phyloP scores from a whole-genome alignment of 2,329 filamentous ascomycete species.

The Fusarium incarnatum region DNA sequence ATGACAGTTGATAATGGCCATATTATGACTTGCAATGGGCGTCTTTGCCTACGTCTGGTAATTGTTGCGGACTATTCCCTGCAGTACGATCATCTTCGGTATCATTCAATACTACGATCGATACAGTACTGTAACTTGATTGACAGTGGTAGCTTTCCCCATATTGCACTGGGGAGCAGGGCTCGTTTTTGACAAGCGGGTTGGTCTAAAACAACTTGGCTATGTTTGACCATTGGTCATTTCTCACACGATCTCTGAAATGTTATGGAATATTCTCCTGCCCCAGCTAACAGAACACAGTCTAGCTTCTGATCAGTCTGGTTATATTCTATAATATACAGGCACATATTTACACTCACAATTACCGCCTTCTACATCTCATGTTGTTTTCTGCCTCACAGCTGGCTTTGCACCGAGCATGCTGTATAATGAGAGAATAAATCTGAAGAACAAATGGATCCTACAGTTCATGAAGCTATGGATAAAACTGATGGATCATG shows the following conservation, averaged over 20 bases:
- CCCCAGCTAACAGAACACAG: slow-evolving; percentile 18
- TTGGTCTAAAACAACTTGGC: slow-evolving; percentile 35
- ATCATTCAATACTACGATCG: slow-evolving; percentile 28
- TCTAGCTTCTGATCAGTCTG: neutral
- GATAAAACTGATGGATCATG: slow-evolving; percentile 15
- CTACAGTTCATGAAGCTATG: neutral
- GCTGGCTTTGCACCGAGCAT: neutral
- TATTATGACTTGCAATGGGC: neutral
- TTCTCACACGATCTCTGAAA: slow-evolving; percentile 32
- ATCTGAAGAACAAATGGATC: neutral
- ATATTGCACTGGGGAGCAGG: slow-evolving; percentile 20
- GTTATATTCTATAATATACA: neutral
- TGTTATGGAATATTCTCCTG: slow-evolving; percentile 20
- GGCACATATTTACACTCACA: neutral
- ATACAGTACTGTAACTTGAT: slow-evolving; percentile 23
- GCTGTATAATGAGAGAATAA: slow-evolving; percentile 1
- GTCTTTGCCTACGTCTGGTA: slow-evolving; percentile 14
- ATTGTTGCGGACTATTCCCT: slow-evolving; percentile 18
- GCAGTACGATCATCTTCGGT: slow-evolving; percentile 30
- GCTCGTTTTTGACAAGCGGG: slow-evolving; percentile 28
- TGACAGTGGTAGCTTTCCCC: slow-evolving; percentile 26
- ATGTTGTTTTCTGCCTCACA: neutral
- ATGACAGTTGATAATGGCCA: slow-evolving; percentile 19
- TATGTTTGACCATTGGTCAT: slow-evolving; percentile 30
- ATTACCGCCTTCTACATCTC: neutral